Evolutionary conservation across 257 asterid species (phyloP), one percentile per base, ranked within the genome.

Genomic region (Jacaranda copaia): DNA sequence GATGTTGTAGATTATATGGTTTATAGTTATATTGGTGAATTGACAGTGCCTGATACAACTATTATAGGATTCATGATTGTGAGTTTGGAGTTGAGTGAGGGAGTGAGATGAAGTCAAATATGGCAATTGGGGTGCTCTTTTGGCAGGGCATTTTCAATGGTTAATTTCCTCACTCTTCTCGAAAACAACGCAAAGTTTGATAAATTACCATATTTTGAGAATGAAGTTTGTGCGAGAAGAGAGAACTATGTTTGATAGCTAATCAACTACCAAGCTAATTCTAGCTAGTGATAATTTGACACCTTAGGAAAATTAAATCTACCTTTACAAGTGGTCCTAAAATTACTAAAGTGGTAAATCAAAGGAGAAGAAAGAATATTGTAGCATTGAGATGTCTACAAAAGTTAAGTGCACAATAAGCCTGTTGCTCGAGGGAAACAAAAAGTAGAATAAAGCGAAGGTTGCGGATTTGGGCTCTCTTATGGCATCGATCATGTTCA

Each of bases 261-360:
- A 36, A 51, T 11, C 45, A 52, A 69, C 51, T 74, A 57, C 65
- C 32, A 7, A 38, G 55, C 60, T 25, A 74, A 16, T 32, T 8
- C 39, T 46, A 48, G 53, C 72, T 61, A n/a, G 18, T 74, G 78
- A 49, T 49, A 40, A n/a, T n/a, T 35, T 60, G 38, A 20, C 20
- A 14, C 57, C 58, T 67, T 10, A 1, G 16, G 51, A 45, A 48
- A 46, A 13, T 67, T 46, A 18, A 52, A 15, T 45, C 52, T 39
- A 48, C n/a, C 57, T 5, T 65, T 65, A 46, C 42, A 19, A 68
- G 39, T 46, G 11, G 38, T 19, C 19, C 45, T 25, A 10, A 68
- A 32, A 32, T 48, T 68, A 25, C 53, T 14, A 9, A 20, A 25
- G 16, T 45, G 57, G 72, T 67, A 55, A 45, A 65, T 16, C 5